A percentile compares a stretch with the other conserved stretches of the same genome.
phyloP scores from a whole-genome alignment of 108 stramenopile genomes.

The Skeletonema marinoi region DNA sequence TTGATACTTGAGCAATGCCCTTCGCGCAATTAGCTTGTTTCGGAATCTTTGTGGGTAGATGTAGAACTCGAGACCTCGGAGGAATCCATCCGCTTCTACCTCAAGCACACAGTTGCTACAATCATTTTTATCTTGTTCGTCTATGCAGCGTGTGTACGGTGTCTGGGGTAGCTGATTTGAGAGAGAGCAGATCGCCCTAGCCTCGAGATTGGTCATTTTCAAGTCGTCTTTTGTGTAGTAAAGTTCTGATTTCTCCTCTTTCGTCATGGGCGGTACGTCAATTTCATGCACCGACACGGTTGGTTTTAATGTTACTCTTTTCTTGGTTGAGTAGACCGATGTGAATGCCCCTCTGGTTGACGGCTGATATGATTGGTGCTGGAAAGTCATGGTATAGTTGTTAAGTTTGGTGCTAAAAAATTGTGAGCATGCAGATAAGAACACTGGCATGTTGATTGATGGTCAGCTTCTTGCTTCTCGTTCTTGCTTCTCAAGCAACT shows the following conservation, averaged over 20 bases:
- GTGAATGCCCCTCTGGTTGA: too few relatives aligned
- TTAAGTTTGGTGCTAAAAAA: background rate
- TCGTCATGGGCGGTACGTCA: background rate
- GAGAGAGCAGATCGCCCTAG: slow-evolving; percentile 6
- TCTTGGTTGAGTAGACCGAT: background rate
- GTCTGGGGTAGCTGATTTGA: slow-evolving; percentile 7
- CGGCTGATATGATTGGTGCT: background rate
- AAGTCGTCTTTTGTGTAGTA: slow-evolving; percentile 18
- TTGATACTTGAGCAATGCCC: slow-evolving; percentile 22
- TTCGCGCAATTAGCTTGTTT: slow-evolving; percentile 3
- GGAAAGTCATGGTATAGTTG: background rate
- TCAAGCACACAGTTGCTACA: background rate
- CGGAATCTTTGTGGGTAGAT: slow-evolving; percentile 1
- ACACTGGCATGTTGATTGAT: background rate
- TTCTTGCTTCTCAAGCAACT: background rate
- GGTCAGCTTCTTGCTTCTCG: background rate
- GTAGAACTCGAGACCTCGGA: slow-evolving; percentile 16
- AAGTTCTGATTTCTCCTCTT: slow-evolving; percentile 14
- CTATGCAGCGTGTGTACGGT: background rate
- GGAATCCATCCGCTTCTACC: slow-evolving; percentile 7
- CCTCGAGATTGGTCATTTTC: background rate
- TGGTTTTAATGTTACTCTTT: slow-evolving; percentile 11
- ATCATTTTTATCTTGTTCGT: background rate
- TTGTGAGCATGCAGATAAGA: background rate
- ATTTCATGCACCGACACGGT: slow-evolving; percentile 11